These are phyloP conservation scores for Aspergillus sergii DNA, from an alignment of 2,329 filamentous ascomycete genomes.

Conservation along the genomic window DNA sequence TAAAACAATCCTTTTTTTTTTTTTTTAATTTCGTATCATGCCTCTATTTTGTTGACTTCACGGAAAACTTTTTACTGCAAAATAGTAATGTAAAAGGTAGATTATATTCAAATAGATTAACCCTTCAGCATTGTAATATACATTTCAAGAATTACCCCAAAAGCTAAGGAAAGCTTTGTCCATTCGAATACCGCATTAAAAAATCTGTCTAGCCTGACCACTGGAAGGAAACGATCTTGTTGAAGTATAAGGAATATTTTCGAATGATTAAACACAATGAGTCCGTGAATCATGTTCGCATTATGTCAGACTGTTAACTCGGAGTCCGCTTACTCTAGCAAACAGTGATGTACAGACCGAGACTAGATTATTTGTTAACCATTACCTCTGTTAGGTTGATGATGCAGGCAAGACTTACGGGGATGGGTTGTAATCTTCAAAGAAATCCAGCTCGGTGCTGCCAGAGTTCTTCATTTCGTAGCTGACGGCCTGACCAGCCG, in stretches of 20 bases:
- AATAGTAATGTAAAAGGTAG: neutral
- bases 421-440: conserved; percentile 64
- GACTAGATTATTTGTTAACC: conserved; percentile 27
- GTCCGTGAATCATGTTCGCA: conserved; percentile 21
- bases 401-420: conserved; percentile 40
- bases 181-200: neutral
- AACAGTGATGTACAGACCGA: conserved; percentile 47
- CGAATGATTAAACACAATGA: conserved; percentile 8
- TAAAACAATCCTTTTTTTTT: neutral
- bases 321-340: conserved; percentile 31
- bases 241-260: neutral
- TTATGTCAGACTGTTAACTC: conserved; percentile 10
- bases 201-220: neutral
- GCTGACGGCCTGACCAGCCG: conserved; percentile 54
- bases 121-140: neutral
- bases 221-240: neutral
- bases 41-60: neutral
- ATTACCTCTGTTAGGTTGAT: neutral
- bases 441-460: conserved; percentile 59
- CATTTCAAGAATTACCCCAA: neutral
- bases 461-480: conserved; percentile 57
- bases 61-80: neutral
- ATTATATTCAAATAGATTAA: neutral
- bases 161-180: neutral
- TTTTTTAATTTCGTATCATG: neutral